Evolutionary conservation across 306 rosid species (phyloP), one percentile per base, ranked within the genome.

Genomic region (Macrotyloma uniflorum): DNA sequence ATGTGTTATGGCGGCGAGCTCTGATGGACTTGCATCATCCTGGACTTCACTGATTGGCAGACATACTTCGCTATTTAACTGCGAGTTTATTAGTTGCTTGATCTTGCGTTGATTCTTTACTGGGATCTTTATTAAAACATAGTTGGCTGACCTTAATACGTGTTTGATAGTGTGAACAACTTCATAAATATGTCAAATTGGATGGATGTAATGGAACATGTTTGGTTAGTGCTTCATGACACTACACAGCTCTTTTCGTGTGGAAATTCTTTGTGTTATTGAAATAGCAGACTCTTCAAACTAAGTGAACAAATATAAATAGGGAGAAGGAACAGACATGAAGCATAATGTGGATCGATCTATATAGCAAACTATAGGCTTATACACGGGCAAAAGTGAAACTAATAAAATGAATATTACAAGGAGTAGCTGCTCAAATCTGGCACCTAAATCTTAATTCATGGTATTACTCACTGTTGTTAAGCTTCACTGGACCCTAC

Each of bases 331-430:
- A 40, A 14, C 35, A 55, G 14, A 46, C 62, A 75, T 8, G 58
- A 26, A 42, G 2, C 18, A 15, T 23, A n/a, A 59, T 61, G 16
- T 30, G 49, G 62, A 46, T 50, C 47, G 24, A 62, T 75, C 15
- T 40, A 18, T 35, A 26, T 4, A 28, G 13, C 16, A 46, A 46
- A 46, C 61, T 46, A 43, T 61, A 7, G 35, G 46, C 32, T 42
- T 75, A 28, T 18, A 28, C 70, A 19, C 28, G 42, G 55, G 28
- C 30, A 42, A 24, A 58, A 9, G 58, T 43, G 19, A 24, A 59
- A 42, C 30, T 3, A 36, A 58, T 74, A 58, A 26, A 74, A 74
- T 74, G 58, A 42, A 74, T 74, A 42, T 74, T 10, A 74, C 19
- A 16, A 69, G 3, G 15, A 58, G 61, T 64, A 18, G 30, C 61